Base-by-base conservation (phyloP, 805 yeast species). In the Hanseniaspora meyeri region DNA sequence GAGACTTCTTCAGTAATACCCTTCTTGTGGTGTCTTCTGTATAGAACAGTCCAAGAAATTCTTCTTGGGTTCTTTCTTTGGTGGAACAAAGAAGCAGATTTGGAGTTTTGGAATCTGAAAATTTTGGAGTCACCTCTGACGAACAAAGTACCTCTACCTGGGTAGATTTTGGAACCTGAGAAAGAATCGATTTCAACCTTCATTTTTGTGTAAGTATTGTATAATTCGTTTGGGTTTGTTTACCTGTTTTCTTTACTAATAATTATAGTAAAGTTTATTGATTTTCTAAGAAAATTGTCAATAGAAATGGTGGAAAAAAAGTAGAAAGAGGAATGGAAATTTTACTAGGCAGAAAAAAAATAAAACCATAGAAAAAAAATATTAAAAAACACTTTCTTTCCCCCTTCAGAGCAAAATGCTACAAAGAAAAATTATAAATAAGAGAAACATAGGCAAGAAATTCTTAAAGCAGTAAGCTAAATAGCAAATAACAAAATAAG, bases 11-110 rank as follows among this genome's bases (percentile, higher is more conserved):
- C 99, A 72, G 96, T 83, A 74, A 91, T 82, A 81, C 99, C 99
- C 82, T 93, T 93, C 86, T 88, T 89, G 95, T 93, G 97, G 81
- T 91, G 96, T 80, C 95, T 87, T 85, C 99, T 91, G 91, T 80
- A 93, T 71, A 93, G 83, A 72, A 91, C 97, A 67, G 99, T 93
- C 99, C 99, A 93, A 65, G 97, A 83, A 75, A 93, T 83, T 84
- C 96, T 87, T 85, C 99, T 90, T 80, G 99, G 99, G 90, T 93
- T 93, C 95, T 93, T 93, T 85, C 97, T 89, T 83, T 93, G 99
- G 74, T 84, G 83, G 93, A 93, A 93, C 72, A 93, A 85, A 74
- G 97, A 89, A 71, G 95, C 91, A 73, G 95, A 82, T 80, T 93
- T 93, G 68, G 97, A 86, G 76, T 87, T 83, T 77, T 86, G 95